phyloP scores from a whole-genome alignment of 108 stramenopile genomes.

The Poteriospumella lacustris region DNA sequence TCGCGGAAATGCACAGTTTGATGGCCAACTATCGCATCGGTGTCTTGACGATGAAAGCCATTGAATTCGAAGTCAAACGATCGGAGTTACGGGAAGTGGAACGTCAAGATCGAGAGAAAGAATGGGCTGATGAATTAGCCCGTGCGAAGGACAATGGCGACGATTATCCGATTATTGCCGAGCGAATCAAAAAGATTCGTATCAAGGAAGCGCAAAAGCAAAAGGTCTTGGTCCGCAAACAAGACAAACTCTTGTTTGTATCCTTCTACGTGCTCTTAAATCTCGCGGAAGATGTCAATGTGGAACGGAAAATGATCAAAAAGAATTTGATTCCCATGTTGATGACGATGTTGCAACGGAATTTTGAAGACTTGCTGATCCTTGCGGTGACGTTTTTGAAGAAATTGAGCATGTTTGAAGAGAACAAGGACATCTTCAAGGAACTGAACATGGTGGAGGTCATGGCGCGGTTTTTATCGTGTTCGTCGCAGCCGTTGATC shows the following conservation, averaged over 20 bases:
- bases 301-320: constrained; percentile 58
- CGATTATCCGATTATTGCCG: background rate
- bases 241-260: constrained; percentile 57
- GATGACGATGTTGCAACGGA: constrained; percentile 34
- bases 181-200: background rate
- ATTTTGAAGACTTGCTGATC: constrained; percentile 46
- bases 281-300: constrained; percentile 54
- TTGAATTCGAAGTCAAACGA: constrained; percentile 53
- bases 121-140: background rate
- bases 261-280: constrained; percentile 56
- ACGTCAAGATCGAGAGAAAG: background rate
- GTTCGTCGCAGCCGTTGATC: constrained; percentile 44
- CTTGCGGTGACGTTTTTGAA: constrained; percentile 53
- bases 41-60: constrained; percentile 44
- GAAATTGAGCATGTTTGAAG: constrained; percentile 53
- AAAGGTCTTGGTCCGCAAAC: constrained; percentile 11
- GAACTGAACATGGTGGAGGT: constrained; percentile 35
- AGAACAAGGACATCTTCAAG: constrained; percentile 52
- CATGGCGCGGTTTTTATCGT: constrained; percentile 40
- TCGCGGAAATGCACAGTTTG: constrained; percentile 57
- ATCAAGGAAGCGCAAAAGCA: background rate
- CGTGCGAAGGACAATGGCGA: background rate
- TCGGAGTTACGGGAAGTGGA: constrained; percentile 21
- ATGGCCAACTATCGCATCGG: constrained; percentile 55
- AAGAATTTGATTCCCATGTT: constrained; percentile 32